Percentiles rank a stretch among this genome's conserved stretches.
These are phyloP conservation scores for Fusarium proliferatum DNA, from an alignment of 2,329 filamentous ascomycete genomes.

Conservation along the genomic window DNA sequence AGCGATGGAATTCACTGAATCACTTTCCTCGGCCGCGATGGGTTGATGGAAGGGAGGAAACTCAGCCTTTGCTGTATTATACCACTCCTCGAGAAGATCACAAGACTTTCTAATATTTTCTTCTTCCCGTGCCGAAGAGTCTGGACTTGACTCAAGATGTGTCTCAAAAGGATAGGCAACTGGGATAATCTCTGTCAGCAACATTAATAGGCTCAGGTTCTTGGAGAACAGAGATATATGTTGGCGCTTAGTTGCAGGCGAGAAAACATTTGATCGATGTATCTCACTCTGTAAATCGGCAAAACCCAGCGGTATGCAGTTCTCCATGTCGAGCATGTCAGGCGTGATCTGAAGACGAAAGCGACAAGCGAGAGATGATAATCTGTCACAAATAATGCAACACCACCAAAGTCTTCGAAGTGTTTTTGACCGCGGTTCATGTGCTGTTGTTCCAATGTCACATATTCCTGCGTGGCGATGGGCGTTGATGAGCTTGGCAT, in stretches of 20 bases:
- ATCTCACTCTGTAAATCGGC: background rate
- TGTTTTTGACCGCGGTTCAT: background rate
- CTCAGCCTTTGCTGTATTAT: background rate
- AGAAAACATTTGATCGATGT: background rate
- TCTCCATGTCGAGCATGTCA: background rate
- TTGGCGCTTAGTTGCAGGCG: background rate
- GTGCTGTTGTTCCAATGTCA: background rate
- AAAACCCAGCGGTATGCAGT: background rate
- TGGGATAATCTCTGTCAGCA: background rate
- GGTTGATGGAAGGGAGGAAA: background rate
- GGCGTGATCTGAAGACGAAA: background rate
- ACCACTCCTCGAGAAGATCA: background rate
- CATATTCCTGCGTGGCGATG: background rate
- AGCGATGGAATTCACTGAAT: background rate
- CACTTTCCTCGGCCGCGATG: accelerated
- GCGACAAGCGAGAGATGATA: background rate
- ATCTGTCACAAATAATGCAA: background rate
- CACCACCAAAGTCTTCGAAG: conserved; percentile 1
- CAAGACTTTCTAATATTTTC: background rate
- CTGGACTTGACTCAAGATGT: background rate
- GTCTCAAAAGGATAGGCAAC: background rate
- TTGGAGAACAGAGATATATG: background rate
- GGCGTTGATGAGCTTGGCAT: background rate
- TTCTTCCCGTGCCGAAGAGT: background rate
- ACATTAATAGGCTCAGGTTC: background rate